A percentile compares a stretch with the other conserved stretches of the same genome.
phyloP scores from a whole-genome alignment of 169 alveolate genomes.

The Plasmodium vivax region DNA sequence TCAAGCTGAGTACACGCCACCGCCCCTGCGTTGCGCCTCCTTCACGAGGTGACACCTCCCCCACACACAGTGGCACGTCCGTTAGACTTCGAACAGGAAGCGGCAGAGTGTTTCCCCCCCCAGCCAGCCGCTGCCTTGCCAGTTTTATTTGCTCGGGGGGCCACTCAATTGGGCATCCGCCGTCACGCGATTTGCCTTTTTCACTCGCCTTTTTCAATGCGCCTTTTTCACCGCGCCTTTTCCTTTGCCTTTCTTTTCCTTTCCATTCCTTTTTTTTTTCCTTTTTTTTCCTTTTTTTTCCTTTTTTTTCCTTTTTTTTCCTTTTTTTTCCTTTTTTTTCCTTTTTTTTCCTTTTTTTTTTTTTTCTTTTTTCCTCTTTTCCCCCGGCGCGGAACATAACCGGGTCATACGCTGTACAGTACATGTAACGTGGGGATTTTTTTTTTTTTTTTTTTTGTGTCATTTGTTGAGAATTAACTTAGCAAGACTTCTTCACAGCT shows the following conservation, averaged over 20 bases:
- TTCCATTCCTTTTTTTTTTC: too few relatives aligned
- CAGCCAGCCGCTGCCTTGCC: background rate
- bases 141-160: background rate
- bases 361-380: background rate
- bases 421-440: background rate
- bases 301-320: too few relatives aligned
- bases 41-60: background rate
- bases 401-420: background rate
- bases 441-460: conserved; percentile 10
- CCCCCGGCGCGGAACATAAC: background rate
- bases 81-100: conserved; percentile 2
- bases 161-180: background rate
- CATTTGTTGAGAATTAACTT: background rate
- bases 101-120: background rate
- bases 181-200: background rate
- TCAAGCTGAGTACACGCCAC: background rate
- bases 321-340: too few relatives aligned
- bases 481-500: background rate
- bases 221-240: too few relatives aligned
- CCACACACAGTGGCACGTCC: background rate
- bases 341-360: background rate
- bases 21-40: too few relatives aligned
- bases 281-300: too few relatives aligned
- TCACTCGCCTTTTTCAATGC: background rate
- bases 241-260: background rate